These are phyloP conservation scores for Wallacemonas collosoma DNA, from an alignment of 208 protist species.

Conservation along the genomic window DNA sequence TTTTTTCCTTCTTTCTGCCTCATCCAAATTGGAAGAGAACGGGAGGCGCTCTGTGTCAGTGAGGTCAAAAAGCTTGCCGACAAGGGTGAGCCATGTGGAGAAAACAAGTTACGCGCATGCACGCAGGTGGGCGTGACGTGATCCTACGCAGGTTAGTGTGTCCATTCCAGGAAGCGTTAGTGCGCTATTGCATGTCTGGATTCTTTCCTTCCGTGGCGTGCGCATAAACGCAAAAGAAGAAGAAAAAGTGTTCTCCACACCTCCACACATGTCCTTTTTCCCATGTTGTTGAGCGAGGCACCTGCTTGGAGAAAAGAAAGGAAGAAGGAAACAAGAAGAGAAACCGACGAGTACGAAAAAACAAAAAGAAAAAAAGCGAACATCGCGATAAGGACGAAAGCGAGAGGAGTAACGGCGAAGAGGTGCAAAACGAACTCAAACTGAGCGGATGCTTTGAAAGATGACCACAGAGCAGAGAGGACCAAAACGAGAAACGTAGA, in stretches of 20 bases:
- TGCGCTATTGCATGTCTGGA: no score
- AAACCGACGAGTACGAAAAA: not conserved
- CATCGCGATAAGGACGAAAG: conserved; percentile 5
- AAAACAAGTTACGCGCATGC: not conserved
- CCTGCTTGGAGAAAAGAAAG: not conserved
- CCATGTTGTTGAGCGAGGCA: no score
- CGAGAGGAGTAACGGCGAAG: not conserved
- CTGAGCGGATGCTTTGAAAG: not conserved
- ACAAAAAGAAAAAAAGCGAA: conserved; percentile 14
- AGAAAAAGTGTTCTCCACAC: no score
- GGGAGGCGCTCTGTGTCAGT: no score
- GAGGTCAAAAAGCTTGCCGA: no score
- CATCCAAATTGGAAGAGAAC: no score
- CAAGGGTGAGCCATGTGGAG: no score
- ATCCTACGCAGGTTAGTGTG: not conserved
- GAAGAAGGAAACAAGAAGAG: conserved; percentile 12
- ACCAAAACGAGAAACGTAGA: not conserved
- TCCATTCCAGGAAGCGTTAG: not conserved
- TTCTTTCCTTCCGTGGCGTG: not conserved
- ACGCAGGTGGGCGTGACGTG: not conserved
- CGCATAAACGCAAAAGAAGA: not conserved
- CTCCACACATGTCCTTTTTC: not conserved
- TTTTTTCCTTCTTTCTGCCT: no score
- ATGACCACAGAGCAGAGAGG: not conserved
- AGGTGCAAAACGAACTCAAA: not conserved